Evolutionary conservation across 2,329 filamentous ascomycete genomes (phyloP).

Genomic region (Alternaria ventricosa): DNA sequence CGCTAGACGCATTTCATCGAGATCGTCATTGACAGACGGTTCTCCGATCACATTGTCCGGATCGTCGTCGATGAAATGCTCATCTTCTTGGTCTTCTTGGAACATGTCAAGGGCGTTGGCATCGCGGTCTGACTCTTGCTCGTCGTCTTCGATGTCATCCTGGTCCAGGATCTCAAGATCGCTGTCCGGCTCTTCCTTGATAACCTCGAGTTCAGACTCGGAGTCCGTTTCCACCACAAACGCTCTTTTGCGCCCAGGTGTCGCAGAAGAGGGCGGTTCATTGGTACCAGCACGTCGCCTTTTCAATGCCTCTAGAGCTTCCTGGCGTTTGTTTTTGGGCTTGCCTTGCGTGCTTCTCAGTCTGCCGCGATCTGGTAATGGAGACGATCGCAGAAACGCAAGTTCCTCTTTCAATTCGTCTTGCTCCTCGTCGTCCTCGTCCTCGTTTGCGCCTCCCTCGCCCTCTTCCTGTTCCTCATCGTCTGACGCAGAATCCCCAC

Average conservation of each 20-base stretch:
- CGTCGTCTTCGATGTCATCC: slow-evolving; percentile 34
- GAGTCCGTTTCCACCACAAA: slow-evolving; percentile 34
- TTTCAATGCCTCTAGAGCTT: slow-evolving; percentile 54
- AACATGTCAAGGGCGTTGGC: slow-evolving; percentile 53
- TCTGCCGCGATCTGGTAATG: slow-evolving; percentile 33
- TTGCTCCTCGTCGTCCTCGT: slow-evolving; percentile 29
- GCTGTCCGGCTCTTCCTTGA: slow-evolving; percentile 40
- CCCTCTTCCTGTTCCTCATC: slow-evolving; percentile 18
- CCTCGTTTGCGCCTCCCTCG: neutral
- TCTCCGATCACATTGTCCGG: slow-evolving; percentile 61
- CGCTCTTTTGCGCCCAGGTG: slow-evolving; percentile 28
- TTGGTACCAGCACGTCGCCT: slow-evolving; percentile 46
- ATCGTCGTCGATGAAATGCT: slow-evolving; percentile 69
- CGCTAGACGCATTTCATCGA: slow-evolving; percentile 69
- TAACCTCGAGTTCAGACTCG: slow-evolving; percentile 41
- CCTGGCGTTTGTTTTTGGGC: slow-evolving; percentile 46
- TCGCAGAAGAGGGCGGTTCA: slow-evolving; percentile 33
- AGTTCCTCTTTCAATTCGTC: slow-evolving; percentile 56
- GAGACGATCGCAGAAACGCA: slow-evolving; percentile 50
- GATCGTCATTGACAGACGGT: slow-evolving; percentile 48
- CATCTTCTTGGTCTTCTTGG: slow-evolving; percentile 63
- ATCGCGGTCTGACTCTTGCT: slow-evolving; percentile 28
- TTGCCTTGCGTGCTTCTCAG: slow-evolving; percentile 33
- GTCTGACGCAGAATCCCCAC: slow-evolving; percentile 25
- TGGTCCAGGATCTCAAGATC: slow-evolving; percentile 20